Percentiles rank a stretch among this genome's conserved stretches.
Evolutionary conservation across 345 rosid species (phyloP).

Genomic region (Camelina hispida): DNA sequence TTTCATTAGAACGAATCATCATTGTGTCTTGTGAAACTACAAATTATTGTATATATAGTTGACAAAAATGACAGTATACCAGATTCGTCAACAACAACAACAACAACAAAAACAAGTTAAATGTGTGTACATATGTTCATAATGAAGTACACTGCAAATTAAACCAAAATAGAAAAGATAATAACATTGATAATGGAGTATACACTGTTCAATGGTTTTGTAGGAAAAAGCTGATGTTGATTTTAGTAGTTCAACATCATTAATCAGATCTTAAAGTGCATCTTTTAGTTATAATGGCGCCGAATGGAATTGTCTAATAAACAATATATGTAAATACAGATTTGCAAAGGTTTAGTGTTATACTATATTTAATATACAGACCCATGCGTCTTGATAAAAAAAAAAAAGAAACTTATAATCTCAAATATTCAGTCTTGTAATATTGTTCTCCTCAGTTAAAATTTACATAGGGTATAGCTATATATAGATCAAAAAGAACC

Average conservation of each 20-base stretch:
- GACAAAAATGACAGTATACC: slow-evolving; percentile 22
- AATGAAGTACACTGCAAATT: not conserved
- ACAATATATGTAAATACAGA: not conserved
- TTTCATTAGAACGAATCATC: not conserved
- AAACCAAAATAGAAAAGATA: not conserved
- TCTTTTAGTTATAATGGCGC: slow-evolving; percentile 26
- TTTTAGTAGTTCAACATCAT: slow-evolving; percentile 12
- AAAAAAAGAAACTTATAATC: no score
- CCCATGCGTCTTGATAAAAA: not conserved
- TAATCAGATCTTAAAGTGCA: not conserved
- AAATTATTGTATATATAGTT: slow-evolving; percentile 2
- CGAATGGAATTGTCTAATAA: slow-evolving; percentile 6
- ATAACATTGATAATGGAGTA: not conserved
- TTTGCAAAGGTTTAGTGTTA: not conserved
- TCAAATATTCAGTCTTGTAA: no score
- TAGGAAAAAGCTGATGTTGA: slow-evolving; percentile 13
- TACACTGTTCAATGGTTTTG: slow-evolving; percentile 13
- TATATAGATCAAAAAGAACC: no score
- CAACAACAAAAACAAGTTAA: not conserved
- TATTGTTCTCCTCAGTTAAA: no score
- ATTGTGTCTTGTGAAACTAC: not conserved
- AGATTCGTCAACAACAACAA: not conserved
- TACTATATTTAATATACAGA: not conserved
- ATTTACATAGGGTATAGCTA: no score
- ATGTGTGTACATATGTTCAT: slow-evolving; percentile 18